phyloP scores from a whole-genome alignment of 129 eudicot species.

The Arctium minus region DNA sequence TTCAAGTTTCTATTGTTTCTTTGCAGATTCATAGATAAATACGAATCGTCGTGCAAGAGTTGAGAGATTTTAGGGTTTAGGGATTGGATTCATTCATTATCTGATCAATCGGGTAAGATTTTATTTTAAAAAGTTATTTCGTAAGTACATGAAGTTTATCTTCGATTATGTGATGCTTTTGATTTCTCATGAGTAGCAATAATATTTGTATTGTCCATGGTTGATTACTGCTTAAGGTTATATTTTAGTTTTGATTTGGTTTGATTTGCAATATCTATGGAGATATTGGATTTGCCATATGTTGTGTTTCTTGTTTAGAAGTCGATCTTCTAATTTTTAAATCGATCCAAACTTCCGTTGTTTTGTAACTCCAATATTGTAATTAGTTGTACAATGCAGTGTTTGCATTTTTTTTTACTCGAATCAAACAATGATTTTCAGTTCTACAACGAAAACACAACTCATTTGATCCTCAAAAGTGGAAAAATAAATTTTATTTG shows the following conservation, averaged over 20 bases:
- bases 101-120: not conserved
- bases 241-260: not conserved
- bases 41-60: not conserved
- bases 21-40: not conserved
- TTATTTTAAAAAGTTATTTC: not conserved
- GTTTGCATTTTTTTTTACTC: not conserved
- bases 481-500: too few relatives aligned
- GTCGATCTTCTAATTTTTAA: not conserved
- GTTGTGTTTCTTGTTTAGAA: not conserved
- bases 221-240: not conserved
- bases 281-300: not conserved
- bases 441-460: not conserved
- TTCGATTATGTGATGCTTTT: not conserved
- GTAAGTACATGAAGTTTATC: not conserved
- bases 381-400: not conserved
- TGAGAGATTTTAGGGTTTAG: not conserved
- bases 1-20: not conserved
- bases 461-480: not conserved
- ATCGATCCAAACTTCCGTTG: not conserved
- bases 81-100: not conserved
- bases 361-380: not conserved
- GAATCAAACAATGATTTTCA: not conserved
- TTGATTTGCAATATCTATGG: not conserved
- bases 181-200: not conserved
- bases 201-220: not conserved